These are phyloP conservation scores for Solanum lycopersicoides DNA, from an alignment of 257 asterid genomes.

Conservation along the genomic window DNA sequence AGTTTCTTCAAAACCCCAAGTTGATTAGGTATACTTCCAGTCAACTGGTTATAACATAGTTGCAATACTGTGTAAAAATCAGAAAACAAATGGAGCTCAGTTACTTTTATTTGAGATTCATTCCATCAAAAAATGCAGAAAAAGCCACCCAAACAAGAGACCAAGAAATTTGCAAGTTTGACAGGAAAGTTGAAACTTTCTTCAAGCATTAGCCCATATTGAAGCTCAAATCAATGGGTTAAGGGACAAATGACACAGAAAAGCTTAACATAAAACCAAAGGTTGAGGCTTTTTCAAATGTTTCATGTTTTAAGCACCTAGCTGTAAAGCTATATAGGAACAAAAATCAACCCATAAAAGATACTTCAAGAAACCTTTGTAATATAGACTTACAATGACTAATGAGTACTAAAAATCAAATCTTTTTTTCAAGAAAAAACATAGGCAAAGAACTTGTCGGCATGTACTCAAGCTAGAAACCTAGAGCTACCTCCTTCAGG, in stretches of 20 bases:
- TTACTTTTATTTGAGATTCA: not conserved
- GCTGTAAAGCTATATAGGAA: not conserved
- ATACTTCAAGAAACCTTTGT: not conserved
- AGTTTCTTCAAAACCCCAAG: conserved; percentile 59
- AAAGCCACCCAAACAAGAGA: not conserved
- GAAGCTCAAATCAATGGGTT: not conserved
- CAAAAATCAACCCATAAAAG: not conserved
- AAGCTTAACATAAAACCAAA: not conserved
- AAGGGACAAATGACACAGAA: not conserved
- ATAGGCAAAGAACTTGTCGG: too few species aligned
- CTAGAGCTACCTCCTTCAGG: too few species aligned
- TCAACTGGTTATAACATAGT: conserved; percentile 72
- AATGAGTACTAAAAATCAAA: not conserved
- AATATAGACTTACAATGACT: not conserved
- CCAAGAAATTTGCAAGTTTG: not conserved
- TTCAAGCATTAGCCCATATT: not conserved
- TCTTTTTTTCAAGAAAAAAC: not conserved
- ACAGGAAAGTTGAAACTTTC: not conserved
- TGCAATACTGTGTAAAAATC: conserved; percentile 61
- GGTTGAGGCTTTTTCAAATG: not conserved
- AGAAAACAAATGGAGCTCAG: not conserved
- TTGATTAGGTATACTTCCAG: conserved; percentile 70
- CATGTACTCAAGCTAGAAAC: too few species aligned
- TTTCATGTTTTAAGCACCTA: not conserved
- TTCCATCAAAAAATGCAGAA: not conserved